Percentiles rank a stretch among this genome's conserved stretches.
Conservation (phyloP, 495 filamentous ascomycete genomes). For the Talaromyces borbonicus region DNA sequence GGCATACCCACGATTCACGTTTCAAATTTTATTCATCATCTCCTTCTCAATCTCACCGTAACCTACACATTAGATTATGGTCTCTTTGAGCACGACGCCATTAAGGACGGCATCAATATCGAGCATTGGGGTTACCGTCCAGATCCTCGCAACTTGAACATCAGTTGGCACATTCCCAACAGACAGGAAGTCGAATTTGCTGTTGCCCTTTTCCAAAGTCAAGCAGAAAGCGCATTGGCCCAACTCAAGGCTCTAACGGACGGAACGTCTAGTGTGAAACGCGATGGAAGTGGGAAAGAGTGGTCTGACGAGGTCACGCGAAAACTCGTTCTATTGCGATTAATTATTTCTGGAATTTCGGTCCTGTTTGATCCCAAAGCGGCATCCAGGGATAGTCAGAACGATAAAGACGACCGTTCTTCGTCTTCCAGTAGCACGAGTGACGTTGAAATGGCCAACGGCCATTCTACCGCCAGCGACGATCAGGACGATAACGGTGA, state of each 20-base stretch:
- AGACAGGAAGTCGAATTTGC: constrained; percentile 78
- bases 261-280: constrained; percentile 73
- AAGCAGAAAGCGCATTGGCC: constrained; percentile 56
- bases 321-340: constrained; percentile 73
- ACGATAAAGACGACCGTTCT: constrained; percentile 12
- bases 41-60: constrained; percentile 92
- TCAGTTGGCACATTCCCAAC: constrained; percentile 84
- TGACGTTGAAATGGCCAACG: constrained; percentile 36
- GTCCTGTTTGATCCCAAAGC: constrained; percentile 75
- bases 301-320: constrained; percentile 96
- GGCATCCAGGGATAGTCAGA: constrained; percentile 34
- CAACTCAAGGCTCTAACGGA: constrained; percentile 66
- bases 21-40: constrained; percentile 94
- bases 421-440: constrained; percentile 13
- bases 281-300: constrained; percentile 91
- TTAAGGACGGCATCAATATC: constrained; percentile 46
- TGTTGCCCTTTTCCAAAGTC: constrained; percentile 73
- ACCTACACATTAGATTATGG: constrained; percentile 86
- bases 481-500: constrained; percentile 52
- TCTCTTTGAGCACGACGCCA: constrained; percentile 63
- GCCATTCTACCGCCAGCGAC: constrained; percentile 24
- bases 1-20: constrained; percentile 92
- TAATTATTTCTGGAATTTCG: constrained; percentile 80
- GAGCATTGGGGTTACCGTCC: constrained; percentile 70
- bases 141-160: constrained; percentile 61